Conservation (phyloP, 2,329 filamentous ascomycete species). For the Cladobotryum protrusum region DNA sequence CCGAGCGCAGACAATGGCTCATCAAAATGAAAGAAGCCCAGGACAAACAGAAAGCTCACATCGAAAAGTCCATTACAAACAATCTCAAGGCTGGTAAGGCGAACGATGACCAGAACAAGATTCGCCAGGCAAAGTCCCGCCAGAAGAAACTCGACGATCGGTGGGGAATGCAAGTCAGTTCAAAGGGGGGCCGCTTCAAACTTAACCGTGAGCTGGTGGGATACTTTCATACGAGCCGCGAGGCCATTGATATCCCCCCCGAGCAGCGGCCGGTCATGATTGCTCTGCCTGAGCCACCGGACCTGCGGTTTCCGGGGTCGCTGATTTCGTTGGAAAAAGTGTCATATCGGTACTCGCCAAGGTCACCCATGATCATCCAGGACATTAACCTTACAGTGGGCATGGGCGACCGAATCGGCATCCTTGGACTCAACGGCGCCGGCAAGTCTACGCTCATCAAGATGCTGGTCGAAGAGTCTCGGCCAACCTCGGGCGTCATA, state of each 20-base stretch:
- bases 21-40: slow-evolving; percentile 74
- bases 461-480: slow-evolving; percentile 56
- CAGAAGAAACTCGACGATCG: slow-evolving; percentile 81
- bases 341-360: slow-evolving; percentile 55
- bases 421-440: slow-evolving; percentile 73
- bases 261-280: slow-evolving; percentile 55
- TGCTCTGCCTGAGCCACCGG: slow-evolving; percentile 55
- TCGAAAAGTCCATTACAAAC: slow-evolving; percentile 68
- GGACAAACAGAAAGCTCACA: slow-evolving; percentile 72
- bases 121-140: slow-evolving; percentile 76
- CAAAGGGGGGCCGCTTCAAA: slow-evolving; percentile 71
- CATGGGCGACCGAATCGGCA: slow-evolving; percentile 66
- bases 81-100: slow-evolving; percentile 71
- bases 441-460: slow-evolving; percentile 77
- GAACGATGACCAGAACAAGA: slow-evolving; percentile 76
- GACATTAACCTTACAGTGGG: slow-evolving; percentile 64
- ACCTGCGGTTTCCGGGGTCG: slow-evolving; percentile 68
- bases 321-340: slow-evolving; percentile 66
- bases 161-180: slow-evolving; percentile 68
- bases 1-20: slow-evolving; percentile 62
- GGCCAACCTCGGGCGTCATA: slow-evolving; percentile 55
- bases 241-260: slow-evolving; percentile 64
- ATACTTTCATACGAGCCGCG: slow-evolving; percentile 51
- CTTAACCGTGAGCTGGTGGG: slow-evolving; percentile 67
- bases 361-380: slow-evolving; percentile 42